These are phyloP conservation scores for Diospyros kaki DNA, from an alignment of 148 eudicot genomes.

Conservation along the genomic window DNA sequence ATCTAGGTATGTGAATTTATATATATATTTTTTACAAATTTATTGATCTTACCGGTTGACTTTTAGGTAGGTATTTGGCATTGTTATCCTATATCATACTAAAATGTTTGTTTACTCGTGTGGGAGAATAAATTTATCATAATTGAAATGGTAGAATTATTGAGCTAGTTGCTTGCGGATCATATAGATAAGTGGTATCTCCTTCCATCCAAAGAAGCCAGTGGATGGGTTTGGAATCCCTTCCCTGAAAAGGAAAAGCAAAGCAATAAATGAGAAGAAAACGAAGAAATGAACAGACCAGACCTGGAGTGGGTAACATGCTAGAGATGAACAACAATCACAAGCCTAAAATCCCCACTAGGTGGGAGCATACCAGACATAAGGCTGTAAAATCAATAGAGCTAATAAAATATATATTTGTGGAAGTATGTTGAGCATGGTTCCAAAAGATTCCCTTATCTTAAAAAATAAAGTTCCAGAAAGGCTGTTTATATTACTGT, in stretches of 20 bases:
- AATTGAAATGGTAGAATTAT: background rate
- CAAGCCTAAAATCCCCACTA: too few species aligned
- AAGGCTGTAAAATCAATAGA: background rate
- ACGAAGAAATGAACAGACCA: too few species aligned
- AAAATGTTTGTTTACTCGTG: background rate
- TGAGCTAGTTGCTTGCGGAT: too few species aligned
- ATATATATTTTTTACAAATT: background rate
- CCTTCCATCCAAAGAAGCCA: background rate
- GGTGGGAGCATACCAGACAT: too few species aligned
- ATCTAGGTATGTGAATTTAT: conserved; percentile 48
- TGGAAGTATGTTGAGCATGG: background rate
- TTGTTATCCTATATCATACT: background rate
- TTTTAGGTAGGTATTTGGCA: background rate
- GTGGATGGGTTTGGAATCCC: background rate
- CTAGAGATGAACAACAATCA: too few species aligned
- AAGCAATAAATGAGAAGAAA: too few species aligned
- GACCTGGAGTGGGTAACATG: too few species aligned
- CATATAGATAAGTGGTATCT: background rate
- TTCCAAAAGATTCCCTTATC: background rate
- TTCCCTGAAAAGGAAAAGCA: too few species aligned
- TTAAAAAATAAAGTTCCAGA: background rate
- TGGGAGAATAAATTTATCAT: background rate
- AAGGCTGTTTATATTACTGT: background rate
- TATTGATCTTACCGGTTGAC: background rate
- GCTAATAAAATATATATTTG: background rate